A percentile compares a stretch with the other conserved stretches of the same genome.
phyloP scores from a whole-genome alignment of 228 moss, liverwort and hornwort species.

The Sphagnum magellanicum region DNA sequence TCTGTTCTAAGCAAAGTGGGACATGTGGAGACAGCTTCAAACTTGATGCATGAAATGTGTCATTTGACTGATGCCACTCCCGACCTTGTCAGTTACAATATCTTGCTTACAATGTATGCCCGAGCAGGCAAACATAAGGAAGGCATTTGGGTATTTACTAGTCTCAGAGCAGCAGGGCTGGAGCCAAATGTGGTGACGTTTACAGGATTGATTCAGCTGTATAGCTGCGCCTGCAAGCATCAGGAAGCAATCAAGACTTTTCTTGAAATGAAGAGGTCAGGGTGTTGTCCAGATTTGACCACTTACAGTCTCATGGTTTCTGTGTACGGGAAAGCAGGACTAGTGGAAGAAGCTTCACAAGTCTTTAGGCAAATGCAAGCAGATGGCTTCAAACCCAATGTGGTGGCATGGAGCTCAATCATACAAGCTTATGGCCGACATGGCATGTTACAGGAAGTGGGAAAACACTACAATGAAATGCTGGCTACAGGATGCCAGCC shows the following conservation, averaged over 20 bases:
- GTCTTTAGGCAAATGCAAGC: constrained; percentile 52
- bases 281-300: constrained; percentile 67
- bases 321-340: constrained; percentile 68
- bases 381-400: constrained; percentile 54
- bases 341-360: constrained; percentile 51
- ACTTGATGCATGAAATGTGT: constrained; percentile 61
- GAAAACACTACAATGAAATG: constrained; percentile 63
- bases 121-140: constrained; percentile 40
- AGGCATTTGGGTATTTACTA: constrained; percentile 46
- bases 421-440: constrained; percentile 70
- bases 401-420: constrained; percentile 82
- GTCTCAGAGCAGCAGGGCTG: constrained; percentile 44
- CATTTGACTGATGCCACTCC: constrained; percentile 47
- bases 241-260: constrained; percentile 57
- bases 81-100: constrained; percentile 72
- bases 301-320: constrained; percentile 66
- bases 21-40: constrained; percentile 37
- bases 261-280: constrained; percentile 57
- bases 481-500: constrained; percentile 55
- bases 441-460: constrained; percentile 57
- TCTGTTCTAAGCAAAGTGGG: constrained; percentile 50
- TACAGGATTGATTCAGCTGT: constrained; percentile 75
- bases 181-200: constrained; percentile 64
- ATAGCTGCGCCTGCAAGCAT: constrained; percentile 41
- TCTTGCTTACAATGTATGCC: constrained; percentile 60